These are phyloP conservation scores for Psilocybe azurescens DNA, from an alignment of 768 basidiomycete species.

Conservation along the genomic window DNA sequence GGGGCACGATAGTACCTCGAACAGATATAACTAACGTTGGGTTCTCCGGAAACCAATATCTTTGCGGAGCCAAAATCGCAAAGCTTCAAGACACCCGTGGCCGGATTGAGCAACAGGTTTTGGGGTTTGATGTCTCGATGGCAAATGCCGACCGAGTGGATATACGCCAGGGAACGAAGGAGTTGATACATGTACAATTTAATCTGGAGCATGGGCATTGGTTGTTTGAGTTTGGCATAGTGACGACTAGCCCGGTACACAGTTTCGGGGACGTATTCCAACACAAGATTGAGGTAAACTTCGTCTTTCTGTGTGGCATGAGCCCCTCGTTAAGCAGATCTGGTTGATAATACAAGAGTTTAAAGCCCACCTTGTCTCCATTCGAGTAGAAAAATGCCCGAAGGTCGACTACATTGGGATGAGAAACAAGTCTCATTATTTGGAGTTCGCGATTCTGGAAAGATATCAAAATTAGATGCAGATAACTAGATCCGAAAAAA, in stretches of 20 bases:
- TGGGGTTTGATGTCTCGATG: constrained; percentile 99
- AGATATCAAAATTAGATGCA: constrained; percentile 11
- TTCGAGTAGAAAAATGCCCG: constrained; percentile 99
- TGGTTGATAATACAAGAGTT: constrained; percentile 11
- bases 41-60: constrained; percentile 96
- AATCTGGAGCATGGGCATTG: constrained; percentile 99
- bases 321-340: constrained; percentile 14
- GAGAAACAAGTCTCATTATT: constrained; percentile 96
- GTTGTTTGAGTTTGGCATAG: constrained; percentile 99
- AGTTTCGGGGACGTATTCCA: constrained; percentile 99
- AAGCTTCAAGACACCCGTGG: constrained; percentile 94
- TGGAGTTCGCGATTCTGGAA: constrained; percentile 96
- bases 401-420: constrained; percentile 98
- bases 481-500: constrained; percentile 24
- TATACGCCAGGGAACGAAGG: constrained; percentile 96
- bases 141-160: constrained; percentile 99
- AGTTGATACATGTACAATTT: constrained; percentile 99
- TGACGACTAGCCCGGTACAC: constrained; percentile 99
- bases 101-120: constrained; percentile 96
- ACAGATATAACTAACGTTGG: constrained; percentile 99
- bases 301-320: constrained; percentile 85
- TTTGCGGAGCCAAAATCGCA: constrained; percentile 99
- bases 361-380: constrained; percentile 88
- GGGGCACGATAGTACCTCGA: constrained; percentile 99
- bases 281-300: constrained; percentile 98